Evolutionary conservation across 495 filamentous ascomycete genomes (phyloP).

Genomic region (Apiosordaria backusii): DNA sequence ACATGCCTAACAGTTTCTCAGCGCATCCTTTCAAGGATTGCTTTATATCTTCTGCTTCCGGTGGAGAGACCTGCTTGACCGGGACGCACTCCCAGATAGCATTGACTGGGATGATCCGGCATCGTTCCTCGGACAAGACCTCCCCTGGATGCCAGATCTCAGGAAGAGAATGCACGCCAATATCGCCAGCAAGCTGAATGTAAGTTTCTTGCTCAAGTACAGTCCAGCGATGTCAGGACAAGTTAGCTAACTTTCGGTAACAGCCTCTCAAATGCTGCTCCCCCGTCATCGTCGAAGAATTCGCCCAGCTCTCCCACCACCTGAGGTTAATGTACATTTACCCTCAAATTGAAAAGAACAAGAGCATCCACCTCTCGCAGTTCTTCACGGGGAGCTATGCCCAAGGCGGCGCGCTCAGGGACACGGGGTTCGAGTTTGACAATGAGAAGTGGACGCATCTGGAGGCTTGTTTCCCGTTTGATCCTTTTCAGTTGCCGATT

Average conservation of each 20-base stretch:
- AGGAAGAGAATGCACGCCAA: constrained; percentile 67
- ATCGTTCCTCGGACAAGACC: constrained; percentile 56
- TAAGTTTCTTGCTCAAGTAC: constrained; percentile 2
- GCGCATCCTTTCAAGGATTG: constrained; percentile 23
- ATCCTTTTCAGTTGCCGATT: constrained; percentile 83
- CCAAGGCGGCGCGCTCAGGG: constrained; percentile 53
- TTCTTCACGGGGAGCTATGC: constrained; percentile 48
- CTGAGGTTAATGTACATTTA: constrained; percentile 85
- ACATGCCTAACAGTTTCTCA: constrained; percentile 6
- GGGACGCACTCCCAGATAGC: constrained; percentile 38
- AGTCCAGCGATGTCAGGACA: not conserved
- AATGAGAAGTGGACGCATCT: constrained; percentile 72
- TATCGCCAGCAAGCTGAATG: constrained; percentile 81
- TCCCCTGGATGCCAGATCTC: constrained; percentile 69
- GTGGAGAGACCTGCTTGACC: constrained; percentile 80
- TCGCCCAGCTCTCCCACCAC: constrained; percentile 79
- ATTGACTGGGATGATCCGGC: constrained; percentile 55
- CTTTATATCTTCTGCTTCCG: constrained; percentile 90
- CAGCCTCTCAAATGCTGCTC: constrained; percentile 88
- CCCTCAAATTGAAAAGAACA: constrained; percentile 85
- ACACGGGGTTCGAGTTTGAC: constrained; percentile 58
- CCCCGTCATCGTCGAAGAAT: constrained; percentile 84
- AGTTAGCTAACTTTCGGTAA: not conserved
- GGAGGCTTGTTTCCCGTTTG: constrained; percentile 95
- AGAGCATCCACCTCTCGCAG: constrained; percentile 66